Percentiles rank a stretch among this genome's conserved stretches.
phyloP scores from a whole-genome alignment of 805 yeast species.

The Danielozyma ontarioensis region DNA sequence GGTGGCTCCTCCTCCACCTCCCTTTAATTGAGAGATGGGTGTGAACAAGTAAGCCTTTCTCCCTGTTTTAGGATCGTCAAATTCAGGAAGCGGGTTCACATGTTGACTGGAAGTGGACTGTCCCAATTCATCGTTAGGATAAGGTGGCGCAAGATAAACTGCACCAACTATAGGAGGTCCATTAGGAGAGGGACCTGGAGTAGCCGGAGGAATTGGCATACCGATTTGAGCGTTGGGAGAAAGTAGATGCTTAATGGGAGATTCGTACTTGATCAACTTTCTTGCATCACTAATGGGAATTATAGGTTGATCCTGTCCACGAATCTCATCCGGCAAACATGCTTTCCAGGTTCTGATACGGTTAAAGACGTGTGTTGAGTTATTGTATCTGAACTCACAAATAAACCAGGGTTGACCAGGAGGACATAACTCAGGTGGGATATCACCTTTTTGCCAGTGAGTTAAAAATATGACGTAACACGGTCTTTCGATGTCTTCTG shows the following conservation, averaged over 20 bases:
- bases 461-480: slow-evolving; percentile 95
- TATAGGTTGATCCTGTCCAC: slow-evolving; percentile 72
- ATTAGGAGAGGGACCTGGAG: slow-evolving; percentile 65
- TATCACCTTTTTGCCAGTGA: slow-evolving; percentile 91
- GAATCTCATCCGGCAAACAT: slow-evolving; percentile 93
- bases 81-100: slow-evolving; percentile 33
- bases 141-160: slow-evolving; percentile 73
- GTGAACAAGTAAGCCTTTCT: slow-evolving; percentile 39
- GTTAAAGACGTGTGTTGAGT: slow-evolving; percentile 83
- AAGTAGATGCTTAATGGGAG: slow-evolving; percentile 77
- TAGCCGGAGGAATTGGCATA: slow-evolving; percentile 79
- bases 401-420: slow-evolving; percentile 81
- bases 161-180: slow-evolving; percentile 96
- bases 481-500: slow-evolving; percentile 84
- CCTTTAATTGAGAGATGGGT: slow-evolving; percentile 40
- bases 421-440: slow-evolving; percentile 56
- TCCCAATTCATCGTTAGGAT: slow-evolving; percentile 78
- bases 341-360: slow-evolving; percentile 98
- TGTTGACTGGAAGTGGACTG: slow-evolving; percentile 49
- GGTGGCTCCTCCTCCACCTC: slow-evolving; percentile 22
- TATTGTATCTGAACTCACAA: slow-evolving; percentile 93
- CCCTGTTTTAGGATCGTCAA: slow-evolving; percentile 30
- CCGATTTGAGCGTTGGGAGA: slow-evolving; percentile 67
- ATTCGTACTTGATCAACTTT: slow-evolving; percentile 67
- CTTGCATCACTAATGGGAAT: slow-evolving; percentile 65